phyloP scores from a whole-genome alignment of 2,329 filamentous ascomycete genomes.

The Aspergillus ibericus region DNA sequence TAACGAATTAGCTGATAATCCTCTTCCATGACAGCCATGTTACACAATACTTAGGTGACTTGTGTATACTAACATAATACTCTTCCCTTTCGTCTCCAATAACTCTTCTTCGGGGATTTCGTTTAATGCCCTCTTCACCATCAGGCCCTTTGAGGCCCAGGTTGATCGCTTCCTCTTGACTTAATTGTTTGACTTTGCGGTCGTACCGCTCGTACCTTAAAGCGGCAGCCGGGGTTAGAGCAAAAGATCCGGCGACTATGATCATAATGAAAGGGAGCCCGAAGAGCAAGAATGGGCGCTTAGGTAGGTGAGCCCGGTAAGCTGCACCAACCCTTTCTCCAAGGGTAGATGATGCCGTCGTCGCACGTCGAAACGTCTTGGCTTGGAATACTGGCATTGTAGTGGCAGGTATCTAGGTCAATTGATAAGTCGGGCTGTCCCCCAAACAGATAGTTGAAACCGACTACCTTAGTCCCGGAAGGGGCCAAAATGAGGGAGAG shows the following conservation, averaged over 20 bases:
- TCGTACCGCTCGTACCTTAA: slow-evolving; percentile 93
- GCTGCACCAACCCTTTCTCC: slow-evolving; percentile 67
- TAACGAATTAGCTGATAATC: slow-evolving; percentile 15
- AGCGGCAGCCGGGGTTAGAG: slow-evolving; percentile 90
- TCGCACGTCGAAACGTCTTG: slow-evolving; percentile 68
- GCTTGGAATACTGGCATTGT: slow-evolving; percentile 64
- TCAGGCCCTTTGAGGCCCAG: slow-evolving; percentile 65
- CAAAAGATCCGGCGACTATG: slow-evolving; percentile 89
- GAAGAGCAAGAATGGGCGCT: slow-evolving; percentile 87
- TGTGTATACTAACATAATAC: slow-evolving; percentile 43
- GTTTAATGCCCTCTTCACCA: slow-evolving; percentile 74
- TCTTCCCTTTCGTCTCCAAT: slow-evolving; percentile 47
- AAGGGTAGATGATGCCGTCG: slow-evolving; percentile 52
- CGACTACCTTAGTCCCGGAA: neutral
- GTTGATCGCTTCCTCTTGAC: slow-evolving; percentile 80
- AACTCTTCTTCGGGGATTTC: slow-evolving; percentile 46
- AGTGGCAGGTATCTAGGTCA: neutral
- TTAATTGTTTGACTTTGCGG: slow-evolving; percentile 80
- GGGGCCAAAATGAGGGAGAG: neutral
- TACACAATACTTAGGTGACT: neutral
- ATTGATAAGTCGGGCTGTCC: neutral
- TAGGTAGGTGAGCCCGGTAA: slow-evolving; percentile 74
- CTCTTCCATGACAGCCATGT: neutral
- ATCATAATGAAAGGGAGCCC: slow-evolving; percentile 88
- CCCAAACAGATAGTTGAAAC: neutral